Conservation (phyloP, 2,329 filamentous ascomycete genomes). For the Tolypocladium tundrense region DNA sequence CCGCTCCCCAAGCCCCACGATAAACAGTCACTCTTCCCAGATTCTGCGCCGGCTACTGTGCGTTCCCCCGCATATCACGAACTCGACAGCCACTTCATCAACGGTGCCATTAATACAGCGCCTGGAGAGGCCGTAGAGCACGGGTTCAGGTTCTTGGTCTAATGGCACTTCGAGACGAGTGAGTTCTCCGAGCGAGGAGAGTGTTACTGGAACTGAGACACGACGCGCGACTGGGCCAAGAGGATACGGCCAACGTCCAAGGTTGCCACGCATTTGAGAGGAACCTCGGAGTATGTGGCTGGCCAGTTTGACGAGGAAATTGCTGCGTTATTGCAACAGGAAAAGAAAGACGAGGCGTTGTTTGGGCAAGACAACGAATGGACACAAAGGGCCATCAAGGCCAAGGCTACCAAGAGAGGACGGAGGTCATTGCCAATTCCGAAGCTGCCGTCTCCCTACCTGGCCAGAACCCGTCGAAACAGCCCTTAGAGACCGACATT, state of each 20-base stretch:
- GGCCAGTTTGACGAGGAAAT: slow-evolving; percentile 75
- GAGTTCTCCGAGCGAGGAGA: background rate
- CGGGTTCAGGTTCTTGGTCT: slow-evolving; percentile 58
- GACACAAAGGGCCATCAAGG: slow-evolving; percentile 72
- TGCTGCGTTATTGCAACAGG: slow-evolving; percentile 61
- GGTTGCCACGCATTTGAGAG: slow-evolving; percentile 65
- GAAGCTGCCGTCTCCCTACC: slow-evolving; percentile 10
- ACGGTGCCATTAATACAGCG: slow-evolving; percentile 34
- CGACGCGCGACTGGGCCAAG: background rate
- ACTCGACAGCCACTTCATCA: too few relatives aligned
- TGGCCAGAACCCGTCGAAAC: slow-evolving; percentile 10
- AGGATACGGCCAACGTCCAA: too few relatives aligned
- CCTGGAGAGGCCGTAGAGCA: slow-evolving; percentile 45
- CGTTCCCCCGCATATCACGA: too few relatives aligned
- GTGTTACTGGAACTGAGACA: background rate
- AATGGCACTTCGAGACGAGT: background rate
- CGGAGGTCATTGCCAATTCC: slow-evolving; percentile 32
- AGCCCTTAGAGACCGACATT: slow-evolving; percentile 42
- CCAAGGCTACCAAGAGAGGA: slow-evolving; percentile 64
- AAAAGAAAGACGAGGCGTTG: slow-evolving; percentile 79
- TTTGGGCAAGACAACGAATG: slow-evolving; percentile 91
- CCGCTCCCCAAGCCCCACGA: too few relatives aligned
- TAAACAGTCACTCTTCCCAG: too few relatives aligned
- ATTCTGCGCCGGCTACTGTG: too few relatives aligned
- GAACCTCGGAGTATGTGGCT: slow-evolving; percentile 77